A percentile compares a stretch with the other conserved stretches of the same genome.
Evolutionary conservation across 2,329 filamentous ascomycete genomes (phyloP).

Genomic region (Alternaria arbusti): DNA sequence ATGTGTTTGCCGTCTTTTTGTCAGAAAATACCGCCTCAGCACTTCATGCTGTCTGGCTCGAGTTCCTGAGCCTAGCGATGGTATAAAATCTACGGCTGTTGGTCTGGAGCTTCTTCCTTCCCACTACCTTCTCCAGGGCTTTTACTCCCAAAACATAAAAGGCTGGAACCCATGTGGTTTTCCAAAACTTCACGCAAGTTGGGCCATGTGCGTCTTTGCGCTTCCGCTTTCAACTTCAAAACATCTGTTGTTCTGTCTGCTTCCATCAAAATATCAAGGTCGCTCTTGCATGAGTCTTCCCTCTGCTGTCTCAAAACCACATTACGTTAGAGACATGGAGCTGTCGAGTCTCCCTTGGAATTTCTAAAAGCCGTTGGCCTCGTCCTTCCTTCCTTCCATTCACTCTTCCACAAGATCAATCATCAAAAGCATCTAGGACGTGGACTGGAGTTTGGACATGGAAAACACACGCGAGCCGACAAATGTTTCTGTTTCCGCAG

Average conservation of each 20-base stretch:
- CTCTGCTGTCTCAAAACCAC: background rate
- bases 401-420: too few species aligned
- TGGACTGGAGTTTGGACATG: too few species aligned
- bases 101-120: background rate
- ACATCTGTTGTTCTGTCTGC: too few species aligned
- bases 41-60: background rate
- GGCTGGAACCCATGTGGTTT: background rate
- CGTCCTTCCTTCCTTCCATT: background rate
- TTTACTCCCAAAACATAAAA: rapidly evolving
- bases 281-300: background rate
- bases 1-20: too few species aligned
- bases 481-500: too few species aligned
- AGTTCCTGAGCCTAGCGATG: rapidly evolving
- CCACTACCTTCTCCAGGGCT: background rate
- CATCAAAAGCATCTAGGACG: too few species aligned
- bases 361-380: background rate
- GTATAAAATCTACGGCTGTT: background rate
- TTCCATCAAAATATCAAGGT: too few species aligned
- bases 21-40: too few species aligned
- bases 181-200: background rate
- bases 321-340: background rate
- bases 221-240: background rate
- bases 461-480: too few species aligned
- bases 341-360: background rate
- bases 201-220: background rate